Conservation (phyloP, 148 eudicot species). For the Rhododendron mucronatum region DNA sequence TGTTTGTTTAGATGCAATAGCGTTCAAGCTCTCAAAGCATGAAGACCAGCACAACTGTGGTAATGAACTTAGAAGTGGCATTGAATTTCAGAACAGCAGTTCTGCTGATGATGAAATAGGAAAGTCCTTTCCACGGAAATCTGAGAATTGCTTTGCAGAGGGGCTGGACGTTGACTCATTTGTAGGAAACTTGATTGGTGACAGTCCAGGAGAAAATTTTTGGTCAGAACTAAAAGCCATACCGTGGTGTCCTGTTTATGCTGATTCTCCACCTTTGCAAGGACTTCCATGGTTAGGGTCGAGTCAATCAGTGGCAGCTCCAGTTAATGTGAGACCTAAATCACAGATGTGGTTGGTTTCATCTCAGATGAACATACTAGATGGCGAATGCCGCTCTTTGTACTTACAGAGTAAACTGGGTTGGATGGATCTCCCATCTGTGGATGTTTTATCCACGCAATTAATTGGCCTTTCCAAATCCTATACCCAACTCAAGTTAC, state of each 20-base stretch:
- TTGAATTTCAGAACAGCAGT: constrained; percentile 15
- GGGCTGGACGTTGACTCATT: constrained; percentile 41
- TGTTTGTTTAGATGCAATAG: constrained; percentile 60
- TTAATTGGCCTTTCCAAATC: constrained; percentile 57
- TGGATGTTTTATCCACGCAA: constrained; percentile 60
- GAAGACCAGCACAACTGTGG: constrained; percentile 31
- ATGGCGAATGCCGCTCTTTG: constrained; percentile 61
- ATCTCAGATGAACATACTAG: constrained; percentile 69
- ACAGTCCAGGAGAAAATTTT: constrained; percentile 61
- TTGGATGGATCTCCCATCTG: constrained; percentile 64
- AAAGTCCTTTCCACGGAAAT: constrained; percentile 14
- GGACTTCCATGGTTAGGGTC: constrained; percentile 84
- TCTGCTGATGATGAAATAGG: constrained; percentile 22
- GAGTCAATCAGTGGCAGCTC: constrained; percentile 55
- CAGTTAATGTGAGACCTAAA: constrained; percentile 65
- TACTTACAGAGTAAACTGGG: constrained; percentile 68
- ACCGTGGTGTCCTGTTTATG: constrained; percentile 79
- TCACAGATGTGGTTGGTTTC: constrained; percentile 95
- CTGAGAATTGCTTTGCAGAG: constrained; percentile 23
- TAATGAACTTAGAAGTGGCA: constrained; percentile 18
- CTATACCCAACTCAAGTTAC: constrained; percentile 53
- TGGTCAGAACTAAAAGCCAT: constrained; percentile 77
- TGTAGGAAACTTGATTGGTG: constrained; percentile 45
- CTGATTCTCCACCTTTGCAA: constrained; percentile 61
- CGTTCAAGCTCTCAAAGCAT: constrained; percentile 44